A percentile compares a stretch with the other conserved stretches of the same genome.
phyloP scores from a whole-genome alignment of 257 asterid genomes.

The Solanum chilense region DNA sequence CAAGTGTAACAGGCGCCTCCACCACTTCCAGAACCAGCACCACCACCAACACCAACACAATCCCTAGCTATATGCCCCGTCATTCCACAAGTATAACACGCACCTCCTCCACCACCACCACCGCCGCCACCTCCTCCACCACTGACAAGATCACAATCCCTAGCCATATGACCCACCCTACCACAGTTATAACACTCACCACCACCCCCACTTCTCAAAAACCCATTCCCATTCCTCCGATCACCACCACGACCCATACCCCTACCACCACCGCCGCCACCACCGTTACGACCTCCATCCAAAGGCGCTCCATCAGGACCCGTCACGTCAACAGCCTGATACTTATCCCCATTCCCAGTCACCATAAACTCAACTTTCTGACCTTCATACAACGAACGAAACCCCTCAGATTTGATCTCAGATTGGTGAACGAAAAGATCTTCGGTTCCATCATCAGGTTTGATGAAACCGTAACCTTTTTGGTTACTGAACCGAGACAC shows the following conservation, averaged over 20 bases:
- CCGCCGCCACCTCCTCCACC: background rate
- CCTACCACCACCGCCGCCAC: background rate
- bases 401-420: slow-evolving; percentile 70
- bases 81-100: slow-evolving; percentile 18
- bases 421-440: slow-evolving; percentile 75
- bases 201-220: background rate
- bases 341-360: slow-evolving; percentile 35
- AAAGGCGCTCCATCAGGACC: slow-evolving; percentile 46
- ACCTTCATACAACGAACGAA: slow-evolving; percentile 51
- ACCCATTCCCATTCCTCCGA: slow-evolving; percentile 15
- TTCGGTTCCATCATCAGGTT: slow-evolving; percentile 49
- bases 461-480: slow-evolving; percentile 74
- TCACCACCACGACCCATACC: slow-evolving; percentile 9
- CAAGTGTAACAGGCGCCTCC: background rate
- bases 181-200: background rate
- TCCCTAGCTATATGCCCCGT: background rate
- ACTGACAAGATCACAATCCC: background rate
- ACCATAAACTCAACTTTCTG: slow-evolving; percentile 63
- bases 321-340: slow-evolving; percentile 54
- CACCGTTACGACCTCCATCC: background rate
- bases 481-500: slow-evolving; percentile 48
- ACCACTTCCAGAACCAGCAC: background rate
- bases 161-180: background rate
- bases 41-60: background rate
- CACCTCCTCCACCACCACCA: slow-evolving; percentile 2